Conservation (phyloP, 2,329 filamentous ascomycete species). For the Cadophora luteo-olivacea region DNA sequence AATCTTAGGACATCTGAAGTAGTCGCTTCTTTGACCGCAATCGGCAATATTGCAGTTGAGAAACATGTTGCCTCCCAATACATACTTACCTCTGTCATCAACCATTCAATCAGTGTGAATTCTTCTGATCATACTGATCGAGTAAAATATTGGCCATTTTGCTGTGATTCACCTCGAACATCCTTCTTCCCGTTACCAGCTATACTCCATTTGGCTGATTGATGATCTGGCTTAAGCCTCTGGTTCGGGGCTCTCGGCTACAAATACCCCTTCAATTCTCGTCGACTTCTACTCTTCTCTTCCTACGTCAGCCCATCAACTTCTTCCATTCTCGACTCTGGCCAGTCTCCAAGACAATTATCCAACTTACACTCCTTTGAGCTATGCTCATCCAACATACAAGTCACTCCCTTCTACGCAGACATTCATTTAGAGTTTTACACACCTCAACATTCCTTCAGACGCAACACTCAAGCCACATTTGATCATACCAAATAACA, state of each 20-base stretch:
- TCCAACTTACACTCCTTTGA: background rate
- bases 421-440: background rate
- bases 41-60: too few relatives aligned
- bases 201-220: too few relatives aligned
- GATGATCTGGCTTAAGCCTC: background rate
- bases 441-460: background rate
- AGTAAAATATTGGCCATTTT: too few relatives aligned
- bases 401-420: background rate
- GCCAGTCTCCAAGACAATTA: background rate
- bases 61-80: too few relatives aligned
- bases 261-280: background rate
- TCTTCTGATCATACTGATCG: too few relatives aligned
- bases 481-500: background rate
- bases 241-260: background rate
- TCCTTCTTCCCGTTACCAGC: too few relatives aligned
- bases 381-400: background rate
- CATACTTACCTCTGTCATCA: too few relatives aligned
- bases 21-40: too few relatives aligned
- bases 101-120: too few relatives aligned
- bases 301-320: background rate
- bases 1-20: too few relatives aligned
- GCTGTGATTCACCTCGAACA: too few relatives aligned
- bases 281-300: too few relatives aligned
- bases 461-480: background rate
- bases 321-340: background rate